Evolutionary conservation across 106 monocot genomes (phyloP).

Genomic region (Dendrobium officinale): DNA sequence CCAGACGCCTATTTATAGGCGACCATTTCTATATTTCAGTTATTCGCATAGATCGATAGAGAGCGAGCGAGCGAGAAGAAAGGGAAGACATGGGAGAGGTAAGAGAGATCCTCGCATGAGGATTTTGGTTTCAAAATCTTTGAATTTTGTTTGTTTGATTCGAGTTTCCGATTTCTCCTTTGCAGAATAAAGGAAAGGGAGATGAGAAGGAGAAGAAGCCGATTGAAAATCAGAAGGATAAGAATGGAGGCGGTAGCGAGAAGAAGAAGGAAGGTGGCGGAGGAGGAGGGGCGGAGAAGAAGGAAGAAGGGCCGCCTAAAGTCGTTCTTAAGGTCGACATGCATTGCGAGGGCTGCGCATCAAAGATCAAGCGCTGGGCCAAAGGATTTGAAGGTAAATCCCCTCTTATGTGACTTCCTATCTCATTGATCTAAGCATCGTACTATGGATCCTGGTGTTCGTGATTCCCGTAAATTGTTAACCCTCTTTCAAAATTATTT

Average conservation of each 20-base stretch:
- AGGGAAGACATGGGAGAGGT: not conserved
- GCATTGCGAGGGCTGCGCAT: conserved; percentile 70
- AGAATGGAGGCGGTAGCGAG: conserved; percentile 6
- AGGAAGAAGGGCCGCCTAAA: conserved; percentile 13
- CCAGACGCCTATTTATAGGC: too few species aligned
- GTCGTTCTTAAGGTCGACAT: conserved; percentile 47
- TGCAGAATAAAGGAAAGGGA: conserved; percentile 7
- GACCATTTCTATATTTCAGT: too few species aligned
- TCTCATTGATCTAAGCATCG: not conserved
- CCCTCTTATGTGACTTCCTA: not conserved
- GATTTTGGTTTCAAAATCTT: not conserved
- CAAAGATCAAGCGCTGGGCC: conserved; percentile 33
- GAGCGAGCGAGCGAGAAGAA: not conserved
- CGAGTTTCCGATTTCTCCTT: not conserved
- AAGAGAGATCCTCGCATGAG: not conserved
- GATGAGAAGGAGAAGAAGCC: not conserved
- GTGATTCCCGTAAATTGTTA: not conserved
- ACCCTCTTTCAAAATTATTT: not conserved
- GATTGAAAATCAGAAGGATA: not conserved
- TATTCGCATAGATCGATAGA: too few species aligned
- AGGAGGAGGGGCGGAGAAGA: conserved; percentile 14
- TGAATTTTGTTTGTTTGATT: not conserved
- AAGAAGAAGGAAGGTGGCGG: conserved; percentile 12
- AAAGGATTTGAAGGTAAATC: conserved; percentile 40
- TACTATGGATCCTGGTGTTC: not conserved